Percentiles rank a stretch among this genome's conserved stretches.
phyloP scores from a whole-genome alignment of 148 eudicot genomes.

The Camellia lanceoleosa region DNA sequence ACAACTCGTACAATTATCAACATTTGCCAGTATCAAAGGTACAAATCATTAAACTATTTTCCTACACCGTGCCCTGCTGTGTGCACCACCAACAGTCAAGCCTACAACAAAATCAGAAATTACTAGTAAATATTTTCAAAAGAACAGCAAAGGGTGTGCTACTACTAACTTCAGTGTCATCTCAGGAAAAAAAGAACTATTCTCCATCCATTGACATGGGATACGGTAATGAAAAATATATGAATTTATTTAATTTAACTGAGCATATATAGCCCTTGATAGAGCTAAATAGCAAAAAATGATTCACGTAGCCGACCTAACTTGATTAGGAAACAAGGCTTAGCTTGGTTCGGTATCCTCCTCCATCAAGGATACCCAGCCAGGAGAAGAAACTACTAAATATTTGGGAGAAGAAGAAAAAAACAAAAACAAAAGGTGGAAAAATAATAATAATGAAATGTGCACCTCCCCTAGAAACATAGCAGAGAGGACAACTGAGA shows the following conservation, averaged over 20 bases:
- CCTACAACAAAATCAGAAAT: neutral
- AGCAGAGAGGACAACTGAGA: conserved; percentile 78
- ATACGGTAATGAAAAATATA: no score
- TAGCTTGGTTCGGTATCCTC: no score
- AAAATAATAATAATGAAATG: neutral
- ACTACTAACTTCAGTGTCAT: neutral
- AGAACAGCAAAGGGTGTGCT: neutral
- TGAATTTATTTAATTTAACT: no score
- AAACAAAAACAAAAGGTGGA: neutral
- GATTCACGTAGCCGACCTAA: no score
- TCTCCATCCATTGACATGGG: no score
- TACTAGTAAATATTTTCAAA: neutral
- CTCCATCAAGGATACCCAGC: conserved; percentile 5
- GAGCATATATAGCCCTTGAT: no score
- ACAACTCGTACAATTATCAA: neutral
- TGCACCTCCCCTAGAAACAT: conserved; percentile 81
- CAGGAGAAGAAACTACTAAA: neutral
- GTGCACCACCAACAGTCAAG: neutral
- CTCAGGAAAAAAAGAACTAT: no score
- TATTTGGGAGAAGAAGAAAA: no score
- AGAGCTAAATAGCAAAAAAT: no score
- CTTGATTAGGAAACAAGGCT: no score
- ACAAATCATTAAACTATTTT: neutral
- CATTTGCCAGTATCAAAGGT: neutral
- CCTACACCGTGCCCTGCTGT: neutral